Percentiles rank a stretch among this genome's conserved stretches.
These are phyloP conservation scores for Alternaria rosae DNA, from an alignment of 2,329 filamentous ascomycete species.

Conservation along the genomic window DNA sequence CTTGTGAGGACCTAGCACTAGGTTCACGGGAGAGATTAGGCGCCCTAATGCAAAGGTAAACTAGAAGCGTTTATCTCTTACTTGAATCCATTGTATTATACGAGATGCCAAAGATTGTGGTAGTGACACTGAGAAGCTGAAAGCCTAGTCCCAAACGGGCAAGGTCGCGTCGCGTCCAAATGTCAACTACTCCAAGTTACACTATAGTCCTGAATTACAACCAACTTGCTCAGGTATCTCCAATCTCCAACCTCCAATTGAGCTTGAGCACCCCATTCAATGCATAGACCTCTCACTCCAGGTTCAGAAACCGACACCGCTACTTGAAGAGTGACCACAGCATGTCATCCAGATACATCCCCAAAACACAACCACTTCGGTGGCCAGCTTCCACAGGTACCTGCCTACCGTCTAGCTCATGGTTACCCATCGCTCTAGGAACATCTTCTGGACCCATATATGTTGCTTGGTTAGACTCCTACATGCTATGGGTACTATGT, in stretches of 20 bases:
- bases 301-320: background rate
- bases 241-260: background rate
- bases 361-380: background rate
- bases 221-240: background rate
- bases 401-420: background rate
- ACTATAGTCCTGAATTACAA: background rate
- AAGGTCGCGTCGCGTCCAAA: background rate
- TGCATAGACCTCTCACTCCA: background rate
- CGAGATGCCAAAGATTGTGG: background rate
- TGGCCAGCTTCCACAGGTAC: background rate
- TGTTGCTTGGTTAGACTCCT: background rate
- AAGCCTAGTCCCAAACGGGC: background rate
- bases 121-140: background rate
- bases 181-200: background rate
- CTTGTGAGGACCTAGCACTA: background rate
- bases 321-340: background rate
- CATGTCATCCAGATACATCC: background rate
- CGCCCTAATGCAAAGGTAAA: background rate
- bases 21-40: background rate
- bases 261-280: background rate
- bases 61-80: background rate
- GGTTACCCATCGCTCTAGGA: rapidly evolving
- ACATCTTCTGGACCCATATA: rapidly evolving
- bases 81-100: background rate
- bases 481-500: background rate